A percentile compares a stretch with the other conserved stretches of the same genome.
phyloP scores from a whole-genome alignment of 2,329 filamentous ascomycete species.

The Penicillium sp. region DNA sequence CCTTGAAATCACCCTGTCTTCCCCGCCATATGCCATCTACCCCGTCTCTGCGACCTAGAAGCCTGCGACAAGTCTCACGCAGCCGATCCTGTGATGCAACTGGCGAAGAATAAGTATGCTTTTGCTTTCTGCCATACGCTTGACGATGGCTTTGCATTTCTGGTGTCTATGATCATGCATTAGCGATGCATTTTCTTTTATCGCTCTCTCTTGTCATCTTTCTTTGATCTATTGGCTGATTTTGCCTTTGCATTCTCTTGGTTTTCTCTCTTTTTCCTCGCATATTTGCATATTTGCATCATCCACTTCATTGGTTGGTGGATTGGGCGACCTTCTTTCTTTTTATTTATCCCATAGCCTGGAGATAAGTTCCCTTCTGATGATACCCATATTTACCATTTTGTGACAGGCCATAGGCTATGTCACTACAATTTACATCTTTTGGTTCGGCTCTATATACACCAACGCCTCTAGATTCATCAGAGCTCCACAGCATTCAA shows the following conservation, averaged over 20 bases:
- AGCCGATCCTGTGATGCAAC: constrained; percentile 39
- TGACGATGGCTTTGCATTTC: not conserved
- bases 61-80: constrained; percentile 25
- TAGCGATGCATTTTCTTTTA: not conserved
- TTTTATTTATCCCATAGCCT: constrained; percentile 1
- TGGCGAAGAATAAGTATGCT: constrained; percentile 18
- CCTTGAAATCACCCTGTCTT: constrained; percentile 27
- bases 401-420: constrained; percentile 7
- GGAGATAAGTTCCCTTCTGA: constrained; percentile 21
- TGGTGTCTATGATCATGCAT: not conserved
- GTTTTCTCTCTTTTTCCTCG: constrained; percentile 12
- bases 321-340: constrained; percentile 1
- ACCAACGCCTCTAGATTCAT: not conserved
- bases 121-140: not conserved
- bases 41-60: constrained; percentile 32
- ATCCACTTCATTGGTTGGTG: constrained; percentile 4
- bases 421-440: constrained; percentile 10
- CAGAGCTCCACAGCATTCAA: no score
- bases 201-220: not conserved
- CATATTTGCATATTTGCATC: constrained; percentile 11
- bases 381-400: constrained; percentile 33
- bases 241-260: constrained; percentile 6
- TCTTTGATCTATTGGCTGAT: constrained; percentile 3
- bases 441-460: not conserved
- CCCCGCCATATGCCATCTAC: constrained; percentile 40